A percentile compares a stretch with the other conserved stretches of the same genome.
Evolutionary conservation across 2,329 filamentous ascomycete species (phyloP).

Genomic region (Phialophora expanda): DNA sequence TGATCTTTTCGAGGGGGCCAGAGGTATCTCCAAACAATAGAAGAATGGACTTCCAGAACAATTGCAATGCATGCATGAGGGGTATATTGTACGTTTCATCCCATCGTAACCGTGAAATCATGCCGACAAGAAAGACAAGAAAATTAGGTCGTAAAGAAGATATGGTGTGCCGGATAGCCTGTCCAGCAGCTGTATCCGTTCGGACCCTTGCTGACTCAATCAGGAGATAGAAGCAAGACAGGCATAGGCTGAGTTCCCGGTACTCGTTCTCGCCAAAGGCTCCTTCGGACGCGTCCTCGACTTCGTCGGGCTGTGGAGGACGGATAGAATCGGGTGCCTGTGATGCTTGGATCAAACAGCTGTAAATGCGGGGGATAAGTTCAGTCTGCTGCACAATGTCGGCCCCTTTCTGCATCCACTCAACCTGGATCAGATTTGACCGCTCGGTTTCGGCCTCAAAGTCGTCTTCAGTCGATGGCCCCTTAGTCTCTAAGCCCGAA

Average conservation of each 20-base stretch:
- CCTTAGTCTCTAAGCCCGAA: conserved; percentile 53
- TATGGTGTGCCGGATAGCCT: conserved; percentile 29
- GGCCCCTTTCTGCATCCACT: conserved; percentile 54
- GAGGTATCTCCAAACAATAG: conserved; percentile 80
- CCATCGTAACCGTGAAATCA: conserved; percentile 63
- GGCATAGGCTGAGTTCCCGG: conserved; percentile 37
- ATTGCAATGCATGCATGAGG: conserved; percentile 73
- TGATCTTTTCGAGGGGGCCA: conserved; percentile 71
- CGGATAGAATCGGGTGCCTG: conserved; percentile 41
- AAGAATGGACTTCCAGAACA: conserved; percentile 91
- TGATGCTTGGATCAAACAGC: conserved; percentile 49
- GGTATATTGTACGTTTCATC: conserved; percentile 61
- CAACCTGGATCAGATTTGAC: conserved; percentile 55
- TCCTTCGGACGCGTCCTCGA: conserved; percentile 29
- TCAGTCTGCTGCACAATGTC: conserved; percentile 46
- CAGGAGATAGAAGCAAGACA: conserved; percentile 39
- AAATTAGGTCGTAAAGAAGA: conserved; percentile 35
- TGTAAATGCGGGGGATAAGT: conserved; percentile 46
- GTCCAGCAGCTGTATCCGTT: conserved; percentile 22
- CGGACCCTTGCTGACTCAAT: conserved; percentile 37
- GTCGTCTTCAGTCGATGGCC: conserved; percentile 37
- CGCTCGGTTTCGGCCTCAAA: conserved; percentile 50
- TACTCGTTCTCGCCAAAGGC: conserved; percentile 38
- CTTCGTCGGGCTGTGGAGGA: conserved; percentile 12
- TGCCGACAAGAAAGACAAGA: conserved; percentile 36